These are phyloP conservation scores for Senna tora DNA, from an alignment of 306 rosid species.

Conservation along the genomic window DNA sequence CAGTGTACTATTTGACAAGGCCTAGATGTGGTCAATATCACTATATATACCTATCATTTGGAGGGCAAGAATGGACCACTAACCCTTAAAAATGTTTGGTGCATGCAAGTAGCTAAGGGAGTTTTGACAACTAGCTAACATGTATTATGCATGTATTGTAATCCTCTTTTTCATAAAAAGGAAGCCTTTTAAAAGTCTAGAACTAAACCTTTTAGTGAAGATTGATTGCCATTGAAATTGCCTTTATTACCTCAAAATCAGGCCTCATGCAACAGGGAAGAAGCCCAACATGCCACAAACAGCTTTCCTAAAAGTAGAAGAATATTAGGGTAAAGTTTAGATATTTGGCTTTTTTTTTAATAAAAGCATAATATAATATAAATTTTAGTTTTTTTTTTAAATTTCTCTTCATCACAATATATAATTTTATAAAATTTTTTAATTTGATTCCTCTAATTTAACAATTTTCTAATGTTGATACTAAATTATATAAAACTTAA, in stretches of 20 bases:
- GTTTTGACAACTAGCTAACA: neutral
- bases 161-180: neutral
- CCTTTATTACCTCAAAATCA: neutral
- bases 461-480: too few relatives aligned
- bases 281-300: neutral
- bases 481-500: too few relatives aligned
- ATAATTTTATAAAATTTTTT: too few relatives aligned
- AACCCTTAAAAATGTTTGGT: neutral
- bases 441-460: too few relatives aligned
- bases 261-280: neutral
- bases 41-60: neutral
- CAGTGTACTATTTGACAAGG: neutral
- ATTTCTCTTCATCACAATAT: too few relatives aligned
- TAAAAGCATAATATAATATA: too few relatives aligned
- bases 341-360: too few relatives aligned
- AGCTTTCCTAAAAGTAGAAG: neutral
- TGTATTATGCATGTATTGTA: too few relatives aligned
- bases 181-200: neutral
- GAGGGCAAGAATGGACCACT: conserved; percentile 30
- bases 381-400: too few relatives aligned
- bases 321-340: too few relatives aligned
- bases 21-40: neutral
- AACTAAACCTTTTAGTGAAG: neutral
- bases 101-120: conserved; percentile 12
- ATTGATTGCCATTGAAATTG: neutral